Conservation (phyloP, 768 basidiomycete species). For the Auricularia sp. region DNA sequence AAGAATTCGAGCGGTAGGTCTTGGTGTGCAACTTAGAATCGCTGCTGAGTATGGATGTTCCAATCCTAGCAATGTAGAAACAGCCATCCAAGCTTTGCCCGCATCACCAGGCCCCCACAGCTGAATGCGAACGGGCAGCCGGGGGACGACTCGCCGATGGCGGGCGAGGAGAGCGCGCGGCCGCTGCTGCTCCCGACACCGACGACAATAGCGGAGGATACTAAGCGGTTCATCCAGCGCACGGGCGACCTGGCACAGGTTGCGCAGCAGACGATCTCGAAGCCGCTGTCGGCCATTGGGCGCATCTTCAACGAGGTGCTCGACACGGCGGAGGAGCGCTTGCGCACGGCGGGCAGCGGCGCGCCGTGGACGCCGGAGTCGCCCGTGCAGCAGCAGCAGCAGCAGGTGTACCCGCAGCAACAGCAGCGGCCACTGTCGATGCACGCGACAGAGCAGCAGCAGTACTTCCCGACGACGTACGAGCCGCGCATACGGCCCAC, state of each 20-base stretch:
- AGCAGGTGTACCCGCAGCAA: background rate
- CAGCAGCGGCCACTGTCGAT: background rate
- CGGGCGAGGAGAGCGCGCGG: conserved; percentile 84
- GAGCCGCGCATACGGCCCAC: conserved; percentile 59
- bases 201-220: conserved; percentile 52
- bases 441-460: background rate
- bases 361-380: background rate
- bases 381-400: background rate
- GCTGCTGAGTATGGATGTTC: conserved; percentile 7
- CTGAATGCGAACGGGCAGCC: conserved; percentile 18
- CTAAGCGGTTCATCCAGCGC: conserved; percentile 73
- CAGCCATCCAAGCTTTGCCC: conserved; percentile 43
- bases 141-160: conserved; percentile 32
- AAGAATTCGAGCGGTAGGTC: conserved; percentile 76
- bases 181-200: conserved; percentile 56
- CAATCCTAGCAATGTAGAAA: conserved; percentile 43
- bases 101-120: conserved; percentile 17
- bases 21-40: background rate
- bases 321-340: conserved; percentile 57
- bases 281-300: conserved; percentile 81
- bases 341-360: conserved; percentile 15
- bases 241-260: conserved; percentile 53
- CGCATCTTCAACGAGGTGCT: conserved; percentile 81
- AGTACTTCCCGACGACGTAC: conserved; percentile 51
- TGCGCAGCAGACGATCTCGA: conserved; percentile 52